Evolutionary conservation across 805 yeast genomes (phyloP), one percentile per base, ranked within the genome.

Genomic region (Kurtzmaniella cleridarum): DNA sequence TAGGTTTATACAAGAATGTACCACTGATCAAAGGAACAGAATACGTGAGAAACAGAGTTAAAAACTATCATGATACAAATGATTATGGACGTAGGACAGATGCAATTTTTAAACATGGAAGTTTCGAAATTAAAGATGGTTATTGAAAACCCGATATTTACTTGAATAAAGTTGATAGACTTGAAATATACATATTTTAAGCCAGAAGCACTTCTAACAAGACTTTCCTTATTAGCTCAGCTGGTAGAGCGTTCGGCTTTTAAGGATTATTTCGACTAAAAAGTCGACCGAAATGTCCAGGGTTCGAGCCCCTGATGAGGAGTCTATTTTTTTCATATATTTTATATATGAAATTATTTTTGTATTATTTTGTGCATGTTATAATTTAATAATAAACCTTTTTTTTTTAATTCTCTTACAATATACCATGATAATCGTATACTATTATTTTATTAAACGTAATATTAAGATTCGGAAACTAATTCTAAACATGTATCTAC

Each of bases 221-320:
- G 35, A 41, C 40, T 13, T 30, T 42, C 45, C 45, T 42, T 39
- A 42, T 64, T 75, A 75, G 80, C 79, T 75, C 80, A 74, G 79
- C 75, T 74, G 80, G 79, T 75, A 72, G 79, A 75, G 79, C 79
- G 79, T 73, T 74, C 78, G 79, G 78, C 80, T 75, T 73, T 73
- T 73, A 73, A 56, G 69, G 38, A 40, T 30, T 27, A n/a, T 23
- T 20, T 14, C 36, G 31, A 32, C 13, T 28, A 36, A 41, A 36
- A 29, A 36, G 43, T 41, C 43, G 43, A 41, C 43, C 43, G 43
- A 72, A 72, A 71, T 69, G 77, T 71, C 76, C 75, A 69, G 76
- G 76, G 76, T 71, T 71, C 76, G 75, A 71, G 76, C 76, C 76
- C 76, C 76, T 69, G 75, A 67, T 69, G 58, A 66, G 76, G 76